Conservation (phyloP, 768 basidiomycete species). For the Leucocoprinus leucothites region DNA sequence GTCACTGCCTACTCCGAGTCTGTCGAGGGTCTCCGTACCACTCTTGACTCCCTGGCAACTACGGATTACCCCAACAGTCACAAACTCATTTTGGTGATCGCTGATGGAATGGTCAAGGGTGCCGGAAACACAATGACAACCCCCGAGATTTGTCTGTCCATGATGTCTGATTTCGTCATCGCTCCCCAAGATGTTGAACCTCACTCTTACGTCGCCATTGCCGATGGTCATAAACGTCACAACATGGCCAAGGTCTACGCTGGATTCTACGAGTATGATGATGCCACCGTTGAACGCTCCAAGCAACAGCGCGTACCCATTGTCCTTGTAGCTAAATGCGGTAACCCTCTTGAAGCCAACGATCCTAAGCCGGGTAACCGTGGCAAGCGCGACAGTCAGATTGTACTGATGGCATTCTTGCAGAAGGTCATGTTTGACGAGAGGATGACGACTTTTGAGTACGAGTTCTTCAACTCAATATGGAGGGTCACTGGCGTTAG, state of each 20-base stretch:
- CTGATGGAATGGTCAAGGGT: slow-evolving; percentile 98
- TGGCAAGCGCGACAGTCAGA: slow-evolving; percentile 98
- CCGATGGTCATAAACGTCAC: slow-evolving; percentile 99
- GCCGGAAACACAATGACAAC: slow-evolving; percentile 86
- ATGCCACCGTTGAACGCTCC: slow-evolving; percentile 80
- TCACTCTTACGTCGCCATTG: slow-evolving; percentile 97
- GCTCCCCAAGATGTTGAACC: slow-evolving; percentile 81
- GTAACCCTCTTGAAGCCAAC: slow-evolving; percentile 85
- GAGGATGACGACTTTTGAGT: slow-evolving; percentile 99
- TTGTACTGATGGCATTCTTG: slow-evolving; percentile 95
- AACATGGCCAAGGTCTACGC: slow-evolving; percentile 99
- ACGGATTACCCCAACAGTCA: slow-evolving; percentile 99
- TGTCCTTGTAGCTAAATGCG: slow-evolving; percentile 92
- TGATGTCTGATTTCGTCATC: slow-evolving; percentile 96
- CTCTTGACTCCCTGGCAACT: slow-evolving; percentile 96
- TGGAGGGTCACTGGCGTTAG: slow-evolving; percentile 95
- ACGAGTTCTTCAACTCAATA: slow-evolving; percentile 98
- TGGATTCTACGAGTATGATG: slow-evolving; percentile 95
- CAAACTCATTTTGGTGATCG: slow-evolving; percentile 92
- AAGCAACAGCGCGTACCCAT: slow-evolving; percentile 98
- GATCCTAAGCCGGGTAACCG: slow-evolving; percentile 97
- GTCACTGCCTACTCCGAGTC: slow-evolving; percentile 99
- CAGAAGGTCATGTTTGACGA: slow-evolving; percentile 99
- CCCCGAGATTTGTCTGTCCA: slow-evolving; percentile 88
- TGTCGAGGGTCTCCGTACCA: slow-evolving; percentile 92